A percentile compares a stretch with the other conserved stretches of the same genome.
Evolutionary conservation across 306 rosid species (phyloP).

Genomic region (Sesbania bispinosa): DNA sequence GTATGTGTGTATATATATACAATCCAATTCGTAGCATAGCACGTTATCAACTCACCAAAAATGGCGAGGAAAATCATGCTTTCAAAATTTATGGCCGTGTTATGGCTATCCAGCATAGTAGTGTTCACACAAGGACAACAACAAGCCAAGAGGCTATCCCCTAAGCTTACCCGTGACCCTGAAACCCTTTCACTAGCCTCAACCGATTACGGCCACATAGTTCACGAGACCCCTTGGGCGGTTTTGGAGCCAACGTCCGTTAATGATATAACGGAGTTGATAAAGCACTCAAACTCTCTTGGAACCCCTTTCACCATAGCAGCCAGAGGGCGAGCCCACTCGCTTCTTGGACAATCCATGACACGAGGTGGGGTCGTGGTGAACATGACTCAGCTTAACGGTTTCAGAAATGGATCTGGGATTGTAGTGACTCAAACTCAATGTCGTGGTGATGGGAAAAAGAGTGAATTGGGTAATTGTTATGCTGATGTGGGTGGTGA

Average conservation of each 20-base stretch:
- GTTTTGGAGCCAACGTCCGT: slow-evolving; percentile 47
- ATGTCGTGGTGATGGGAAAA: not conserved
- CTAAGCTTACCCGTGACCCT: slow-evolving; percentile 39
- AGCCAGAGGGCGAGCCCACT: slow-evolving; percentile 71
- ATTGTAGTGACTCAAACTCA: slow-evolving; percentile 47
- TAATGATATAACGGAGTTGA: slow-evolving; percentile 38
- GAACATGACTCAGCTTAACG: slow-evolving; percentile 36
- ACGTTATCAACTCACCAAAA: not conserved
- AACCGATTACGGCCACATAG: slow-evolving; percentile 59
- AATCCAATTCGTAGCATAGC: not conserved
- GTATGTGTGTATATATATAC: not conserved
- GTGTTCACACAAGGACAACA: not conserved
- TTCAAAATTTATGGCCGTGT: not conserved
- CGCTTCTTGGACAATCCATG: slow-evolving; percentile 64
- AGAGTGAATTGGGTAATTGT: slow-evolving; percentile 14
- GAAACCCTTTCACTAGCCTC: slow-evolving; percentile 41
- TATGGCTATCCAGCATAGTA: not conserved
- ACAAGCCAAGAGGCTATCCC: slow-evolving; percentile 13
- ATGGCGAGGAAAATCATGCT: not conserved
- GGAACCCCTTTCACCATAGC: slow-evolving; percentile 44
- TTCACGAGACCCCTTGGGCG: slow-evolving; percentile 36
- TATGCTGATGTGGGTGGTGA: slow-evolving; percentile 86
- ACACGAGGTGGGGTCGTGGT: slow-evolving; percentile 53
- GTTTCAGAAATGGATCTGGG: slow-evolving; percentile 7
- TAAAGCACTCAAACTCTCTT: slow-evolving; percentile 34